Conservation (phyloP, 2,329 filamentous ascomycete genomes). For the Penicillium sp. region DNA sequence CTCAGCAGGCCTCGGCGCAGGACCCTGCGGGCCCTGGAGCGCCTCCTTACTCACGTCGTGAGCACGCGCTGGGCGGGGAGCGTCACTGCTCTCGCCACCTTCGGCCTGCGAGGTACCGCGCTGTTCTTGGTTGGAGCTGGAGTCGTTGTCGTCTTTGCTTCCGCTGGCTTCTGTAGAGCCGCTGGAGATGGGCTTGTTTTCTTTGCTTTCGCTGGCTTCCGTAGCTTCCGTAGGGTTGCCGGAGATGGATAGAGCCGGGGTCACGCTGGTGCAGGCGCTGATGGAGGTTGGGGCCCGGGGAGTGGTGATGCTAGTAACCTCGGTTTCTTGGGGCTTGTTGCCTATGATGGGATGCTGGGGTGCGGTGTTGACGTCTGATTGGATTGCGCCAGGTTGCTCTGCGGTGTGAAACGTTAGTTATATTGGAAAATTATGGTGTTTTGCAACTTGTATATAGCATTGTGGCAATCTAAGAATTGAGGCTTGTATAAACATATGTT, state of each 20-base stretch:
- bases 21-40: constrained; percentile 30
- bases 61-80: background rate
- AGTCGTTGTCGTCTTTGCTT: background rate
- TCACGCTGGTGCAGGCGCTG: background rate
- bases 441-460: background rate
- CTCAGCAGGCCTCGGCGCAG: constrained; percentile 25
- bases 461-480: background rate
- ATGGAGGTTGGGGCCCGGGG: background rate
- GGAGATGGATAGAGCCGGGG: background rate
- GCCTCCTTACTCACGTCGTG: constrained; percentile 31
- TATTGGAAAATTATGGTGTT: background rate
- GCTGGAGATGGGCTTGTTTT: background rate
- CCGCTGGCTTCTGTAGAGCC: background rate
- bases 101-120: constrained; percentile 12
- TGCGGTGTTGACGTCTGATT: constrained; percentile 25
- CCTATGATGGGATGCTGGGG: constrained; percentile 14
- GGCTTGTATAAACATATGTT: background rate
- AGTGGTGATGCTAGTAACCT: background rate
- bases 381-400: constrained; percentile 33
- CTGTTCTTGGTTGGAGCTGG: constrained; percentile 14
- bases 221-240: background rate
- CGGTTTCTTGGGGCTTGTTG: constrained; percentile 1
- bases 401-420: background rate
- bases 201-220: background rate
- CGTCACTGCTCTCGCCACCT: constrained; percentile 2